phyloP scores from a whole-genome alignment of 495 filamentous ascomycete species.

The Neohortaea acidophila region DNA sequence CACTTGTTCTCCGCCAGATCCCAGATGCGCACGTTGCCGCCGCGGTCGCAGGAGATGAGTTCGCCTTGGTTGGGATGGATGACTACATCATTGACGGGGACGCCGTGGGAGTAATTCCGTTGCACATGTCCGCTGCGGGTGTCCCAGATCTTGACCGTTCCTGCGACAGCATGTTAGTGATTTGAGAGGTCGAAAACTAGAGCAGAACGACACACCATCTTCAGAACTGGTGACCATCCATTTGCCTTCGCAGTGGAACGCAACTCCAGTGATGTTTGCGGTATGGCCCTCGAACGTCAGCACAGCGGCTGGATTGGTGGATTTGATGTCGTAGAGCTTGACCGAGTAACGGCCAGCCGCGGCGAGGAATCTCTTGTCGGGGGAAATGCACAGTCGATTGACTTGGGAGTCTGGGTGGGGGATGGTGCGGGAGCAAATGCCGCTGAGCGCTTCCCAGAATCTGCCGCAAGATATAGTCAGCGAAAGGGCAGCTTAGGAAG shows the following conservation, averaged over 20 bases:
- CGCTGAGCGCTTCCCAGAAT: conserved; percentile 96
- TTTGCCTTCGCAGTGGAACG: conserved; percentile 95
- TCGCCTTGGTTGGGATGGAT: conserved; percentile 98
- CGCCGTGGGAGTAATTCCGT: conserved; percentile 77
- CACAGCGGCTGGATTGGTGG: conserved; percentile 80
- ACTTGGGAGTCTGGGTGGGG: conserved; percentile 97
- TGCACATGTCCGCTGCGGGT: conserved; percentile 77
- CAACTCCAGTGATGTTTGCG: conserved; percentile 86
- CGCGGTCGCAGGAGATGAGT: conserved; percentile 86
- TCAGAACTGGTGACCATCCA: conserved; percentile 99
- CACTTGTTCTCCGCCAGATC: conserved; percentile 94
- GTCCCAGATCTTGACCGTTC: conserved; percentile 96
- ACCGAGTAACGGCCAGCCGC: conserved; percentile 89
- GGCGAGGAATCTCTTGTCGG: conserved; percentile 89
- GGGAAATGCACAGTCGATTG: conserved; percentile 94
- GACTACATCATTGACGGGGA: conserved; percentile 84
- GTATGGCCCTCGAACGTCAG: conserved; percentile 92
- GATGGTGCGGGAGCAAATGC: conserved; percentile 93
- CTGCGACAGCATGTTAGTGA: background rate
- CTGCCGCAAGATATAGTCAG: conserved; percentile 37
- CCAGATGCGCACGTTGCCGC: conserved; percentile 89
- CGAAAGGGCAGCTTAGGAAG: too few relatives aligned
- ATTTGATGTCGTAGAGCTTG: conserved; percentile 96
- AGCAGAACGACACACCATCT: conserved; percentile 40
- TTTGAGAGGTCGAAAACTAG: background rate